phyloP scores from a whole-genome alignment of 2,329 filamentous ascomycete genomes.

The Myriosclerotinia scirpicola region DNA sequence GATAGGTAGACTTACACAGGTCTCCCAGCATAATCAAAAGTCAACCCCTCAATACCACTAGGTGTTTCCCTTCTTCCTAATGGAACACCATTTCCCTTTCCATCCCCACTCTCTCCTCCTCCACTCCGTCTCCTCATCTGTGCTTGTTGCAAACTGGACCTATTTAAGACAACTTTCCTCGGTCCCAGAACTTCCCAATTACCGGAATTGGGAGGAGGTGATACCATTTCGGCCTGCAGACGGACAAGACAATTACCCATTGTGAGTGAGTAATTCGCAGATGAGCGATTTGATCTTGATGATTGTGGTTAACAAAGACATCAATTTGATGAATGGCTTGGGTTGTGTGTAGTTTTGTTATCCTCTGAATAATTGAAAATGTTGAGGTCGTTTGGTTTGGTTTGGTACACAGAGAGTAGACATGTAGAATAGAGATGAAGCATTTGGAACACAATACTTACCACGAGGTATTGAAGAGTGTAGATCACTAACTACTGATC shows the following conservation, averaged over 20 bases:
- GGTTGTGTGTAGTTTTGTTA: neutral
- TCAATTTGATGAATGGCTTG: neutral
- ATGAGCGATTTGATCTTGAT: neutral
- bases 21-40: conserved; percentile 12
- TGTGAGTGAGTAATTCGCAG: neutral
- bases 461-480: neutral
- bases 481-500: neutral
- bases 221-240: neutral
- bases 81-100: neutral
- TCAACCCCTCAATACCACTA: conserved; percentile 12
- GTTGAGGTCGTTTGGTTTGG: neutral
- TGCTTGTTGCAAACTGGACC: neutral
- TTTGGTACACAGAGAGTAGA: neutral
- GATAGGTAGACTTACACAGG: conserved; percentile 10
- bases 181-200: conserved; percentile 11
- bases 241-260: conserved; percentile 11
- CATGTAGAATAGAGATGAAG: neutral
- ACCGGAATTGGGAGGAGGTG: neutral
- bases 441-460: neutral
- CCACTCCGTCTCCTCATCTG: neutral
- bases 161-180: neutral
- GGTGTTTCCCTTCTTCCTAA: neutral
- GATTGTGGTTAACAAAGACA: neutral
- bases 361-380: neutral
- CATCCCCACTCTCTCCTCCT: too few relatives aligned